A percentile compares a stretch with the other conserved stretches of the same genome.
Conservation (phyloP, 208 protist species). For the Histomonas meleagridis region DNA sequence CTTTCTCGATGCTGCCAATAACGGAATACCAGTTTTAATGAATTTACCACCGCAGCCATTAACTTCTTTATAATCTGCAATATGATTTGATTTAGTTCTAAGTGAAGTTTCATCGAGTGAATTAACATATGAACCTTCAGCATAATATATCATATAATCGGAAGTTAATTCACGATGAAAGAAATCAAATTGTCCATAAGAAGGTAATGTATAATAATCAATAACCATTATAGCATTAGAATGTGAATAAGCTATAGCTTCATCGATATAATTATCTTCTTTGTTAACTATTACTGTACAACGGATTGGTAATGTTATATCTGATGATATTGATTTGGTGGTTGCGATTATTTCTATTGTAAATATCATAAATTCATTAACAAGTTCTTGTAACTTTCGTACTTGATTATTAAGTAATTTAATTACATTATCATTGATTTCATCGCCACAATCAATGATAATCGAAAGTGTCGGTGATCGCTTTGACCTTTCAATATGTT, state of each 20-base stretch:
- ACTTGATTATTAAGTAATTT: not conserved
- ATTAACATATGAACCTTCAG: not conserved
- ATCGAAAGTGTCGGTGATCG: not conserved
- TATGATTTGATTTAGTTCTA: no score
- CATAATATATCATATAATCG: not conserved
- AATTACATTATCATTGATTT: no score
- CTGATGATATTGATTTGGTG: not conserved
- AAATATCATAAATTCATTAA: no score
- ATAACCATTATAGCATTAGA: not conserved
- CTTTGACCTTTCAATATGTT: no score
- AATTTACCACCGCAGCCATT: no score
- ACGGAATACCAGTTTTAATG: no score
- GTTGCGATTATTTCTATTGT: not conserved
- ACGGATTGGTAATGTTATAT: not conserved
- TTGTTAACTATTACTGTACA: not conserved
- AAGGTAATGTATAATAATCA: not conserved
- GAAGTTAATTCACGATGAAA: not conserved
- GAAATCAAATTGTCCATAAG: not conserved
- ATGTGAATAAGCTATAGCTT: not conserved
- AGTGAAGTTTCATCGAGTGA: no score
- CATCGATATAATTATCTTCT: not conserved
- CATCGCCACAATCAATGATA: not conserved
- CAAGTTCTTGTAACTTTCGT: not conserved
- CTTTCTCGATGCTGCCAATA: no score
- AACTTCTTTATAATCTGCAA: no score